Base-by-base conservation (phyloP, 116 monocot genomes). In the Posidonia oceanica region DNA sequence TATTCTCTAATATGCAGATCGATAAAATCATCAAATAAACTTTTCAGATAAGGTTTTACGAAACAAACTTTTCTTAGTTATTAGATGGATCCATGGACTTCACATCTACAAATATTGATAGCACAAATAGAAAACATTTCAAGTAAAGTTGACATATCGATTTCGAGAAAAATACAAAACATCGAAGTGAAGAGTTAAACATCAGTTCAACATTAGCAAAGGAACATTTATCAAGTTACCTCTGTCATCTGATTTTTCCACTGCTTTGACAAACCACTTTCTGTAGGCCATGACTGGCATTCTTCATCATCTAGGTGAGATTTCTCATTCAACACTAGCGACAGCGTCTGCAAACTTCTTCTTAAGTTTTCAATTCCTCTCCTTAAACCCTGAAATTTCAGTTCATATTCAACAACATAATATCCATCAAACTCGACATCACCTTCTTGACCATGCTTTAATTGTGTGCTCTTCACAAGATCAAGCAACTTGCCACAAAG, bases 341-440 rank as follows among this genome's bases (percentile, higher is more conserved):
- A 69, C 22, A 81, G 18, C 22, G 72, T 75, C 71, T 80, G 75
- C 69, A 91, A 75, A 78, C 84, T 88, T 80, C 77, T 82, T 72
- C 60, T 83, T 18, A 86, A 77, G 66, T 56, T 80, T 54, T 85
- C 79, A 39, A 79, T 67, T 60, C 77, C 80, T 71, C 78, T 84
- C 56, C 67, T 90, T 67, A 91, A 74, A 78, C 72, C 77, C 76
- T 91, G 82, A 64, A 75, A 77, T 78, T 83, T 85, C 67, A 71
- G 42, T 74, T 63, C 76, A 56, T 69, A 81, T n/a, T 94, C 90
- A 29, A 66, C 42, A 62, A 78, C 22, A 15, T 77, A 77, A 71
- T 69, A 84, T 41, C 68, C 72, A 72, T 79, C 71, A 61, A 69
- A 41, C 10, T 73, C 73, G 39, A 39, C 39, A 4, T 52, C 48